phyloP scores from a whole-genome alignment of 768 basidiomycete species.

The Lepiota venenata region DNA sequence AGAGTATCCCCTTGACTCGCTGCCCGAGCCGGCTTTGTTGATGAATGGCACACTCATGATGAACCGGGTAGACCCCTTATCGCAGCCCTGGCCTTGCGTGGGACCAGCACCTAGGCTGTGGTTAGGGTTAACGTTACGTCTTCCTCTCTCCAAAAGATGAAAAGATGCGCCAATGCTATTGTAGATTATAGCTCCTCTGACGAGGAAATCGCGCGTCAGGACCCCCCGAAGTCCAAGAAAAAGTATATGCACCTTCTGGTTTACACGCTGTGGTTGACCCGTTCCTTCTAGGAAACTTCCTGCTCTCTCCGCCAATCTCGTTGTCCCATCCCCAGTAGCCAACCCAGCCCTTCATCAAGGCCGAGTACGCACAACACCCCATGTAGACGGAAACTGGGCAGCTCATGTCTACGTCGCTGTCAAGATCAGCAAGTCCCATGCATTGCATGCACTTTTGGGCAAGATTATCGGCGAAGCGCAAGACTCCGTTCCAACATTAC shows the following conservation, averaged over 20 bases:
- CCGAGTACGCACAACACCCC: constrained; percentile 67
- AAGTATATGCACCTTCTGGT: constrained; percentile 26
- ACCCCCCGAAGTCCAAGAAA: constrained; percentile 32
- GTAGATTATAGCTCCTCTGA: constrained; percentile 53
- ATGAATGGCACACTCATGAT: constrained; percentile 72
- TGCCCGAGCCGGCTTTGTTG: constrained; percentile 45
- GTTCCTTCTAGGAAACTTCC: constrained; percentile 57
- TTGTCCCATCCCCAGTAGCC: constrained; percentile 52
- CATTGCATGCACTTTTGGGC: constrained; percentile 43
- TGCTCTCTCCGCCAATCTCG: constrained; percentile 46
- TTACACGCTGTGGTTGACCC: neutral
- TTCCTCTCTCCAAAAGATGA: constrained; percentile 25
- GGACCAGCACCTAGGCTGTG: constrained; percentile 15
- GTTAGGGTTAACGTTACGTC: constrained; percentile 22
- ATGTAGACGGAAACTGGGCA: constrained; percentile 85
- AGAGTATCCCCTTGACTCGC: constrained; percentile 25
- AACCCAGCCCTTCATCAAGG: constrained; percentile 85
- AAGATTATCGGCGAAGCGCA: constrained; percentile 44
- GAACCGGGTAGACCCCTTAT: neutral
- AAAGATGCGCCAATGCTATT: constrained; percentile 30
- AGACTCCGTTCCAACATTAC: constrained; percentile 41
- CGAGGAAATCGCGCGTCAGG: constrained; percentile 26
- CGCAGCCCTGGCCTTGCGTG: neutral
- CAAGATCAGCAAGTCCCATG: constrained; percentile 35
- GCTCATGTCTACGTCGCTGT: constrained; percentile 76